These are phyloP conservation scores for Dentipellis sp. DNA, from an alignment of 768 basidiomycete genomes.

Conservation along the genomic window DNA sequence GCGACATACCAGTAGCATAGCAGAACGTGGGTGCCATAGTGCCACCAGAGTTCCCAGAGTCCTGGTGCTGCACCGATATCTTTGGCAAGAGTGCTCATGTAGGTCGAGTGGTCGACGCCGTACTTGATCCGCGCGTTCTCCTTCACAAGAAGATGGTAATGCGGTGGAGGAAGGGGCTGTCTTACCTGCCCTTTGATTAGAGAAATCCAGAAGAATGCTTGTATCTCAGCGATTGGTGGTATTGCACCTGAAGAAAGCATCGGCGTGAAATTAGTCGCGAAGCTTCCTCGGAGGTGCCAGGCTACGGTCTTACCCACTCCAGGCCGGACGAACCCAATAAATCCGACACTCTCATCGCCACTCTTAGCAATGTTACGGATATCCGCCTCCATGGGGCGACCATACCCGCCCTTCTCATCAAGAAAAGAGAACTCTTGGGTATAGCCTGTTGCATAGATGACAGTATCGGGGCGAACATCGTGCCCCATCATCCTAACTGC, in stretches of 20 bases:
- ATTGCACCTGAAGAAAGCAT: slow-evolving; percentile 34
- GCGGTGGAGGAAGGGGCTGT: slow-evolving; percentile 33
- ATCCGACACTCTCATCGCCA: slow-evolving; percentile 39
- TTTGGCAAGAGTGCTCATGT: slow-evolving; percentile 46
- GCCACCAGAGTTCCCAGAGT: slow-evolving; percentile 34
- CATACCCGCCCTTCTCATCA: slow-evolving; percentile 28
- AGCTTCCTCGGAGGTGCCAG: not conserved
- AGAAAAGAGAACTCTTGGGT: slow-evolving; percentile 35
- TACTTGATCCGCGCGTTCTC: slow-evolving; percentile 46
- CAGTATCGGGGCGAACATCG: slow-evolving; percentile 36
- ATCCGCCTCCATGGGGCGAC: slow-evolving; percentile 32
- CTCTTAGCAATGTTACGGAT: slow-evolving; percentile 32
- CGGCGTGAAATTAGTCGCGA: slow-evolving; percentile 5
- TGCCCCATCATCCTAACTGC: slow-evolving; percentile 29
- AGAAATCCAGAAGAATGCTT: slow-evolving; percentile 48
- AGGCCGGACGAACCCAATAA: slow-evolving; percentile 49
- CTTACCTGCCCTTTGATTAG: slow-evolving; percentile 34
- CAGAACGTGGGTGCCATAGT: slow-evolving; percentile 41
- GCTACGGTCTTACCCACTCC: slow-evolving; percentile 36
- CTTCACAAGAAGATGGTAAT: slow-evolving; percentile 46
- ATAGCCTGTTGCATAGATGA: slow-evolving; percentile 43
- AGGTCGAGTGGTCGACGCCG: slow-evolving; percentile 48
- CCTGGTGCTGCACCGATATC: slow-evolving; percentile 49
- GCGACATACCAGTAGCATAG: slow-evolving; percentile 42
- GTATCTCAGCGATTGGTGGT: slow-evolving; percentile 53